Base-by-base conservation (phyloP, 2,329 filamentous ascomycete species). In the Phialophora verrucosa region DNA sequence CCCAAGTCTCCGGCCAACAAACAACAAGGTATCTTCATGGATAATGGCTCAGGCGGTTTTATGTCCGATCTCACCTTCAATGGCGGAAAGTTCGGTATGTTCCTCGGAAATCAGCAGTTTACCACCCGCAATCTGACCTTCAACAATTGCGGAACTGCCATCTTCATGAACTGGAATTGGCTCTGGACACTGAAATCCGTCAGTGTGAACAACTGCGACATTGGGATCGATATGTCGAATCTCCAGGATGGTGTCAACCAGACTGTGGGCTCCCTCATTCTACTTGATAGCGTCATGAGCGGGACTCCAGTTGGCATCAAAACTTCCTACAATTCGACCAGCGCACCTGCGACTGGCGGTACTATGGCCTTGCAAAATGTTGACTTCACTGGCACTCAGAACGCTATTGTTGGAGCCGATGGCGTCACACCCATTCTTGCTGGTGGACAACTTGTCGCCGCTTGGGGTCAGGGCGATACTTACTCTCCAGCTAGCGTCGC, bases 81-180 rank as follows among this genome's bases (percentile, higher is more conserved):
- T 73, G 92, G 92, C 67, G 92, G 92, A 69, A 86, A 86, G 71
- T 88, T 89, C 71, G 91, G 92, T 62, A 88, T 89, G 72, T 94
- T 92, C 80, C 82, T 94, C 29, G 92, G 92, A 58, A 93, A 89
- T 79, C 92, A 96, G 80, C 92, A 96, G 79, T 95, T 94, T 79
- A 94, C 91, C 47, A 90, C 88, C 31, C 89, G 92, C 71, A 95
- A 96, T 79, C 75, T 95, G 76, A 90, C 85, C 42, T 96, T 96
- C 84, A 91, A 91, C 76, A 84, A 86, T 77, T 93, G 91, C 82
- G 85, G 91, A 75, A 96, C 91, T 1, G 92, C 91, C 68, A 88
- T 96, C 70, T 92, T 87, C 80, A 90, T 95, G 88, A 93, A 93
- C 83, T 96, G 92, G 92, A 91, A 94, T 81, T 96, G 92, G 92